Evolutionary conservation across 805 yeast genomes (phyloP), one percentile per base, ranked within the genome.

Genomic region (Starmerella tilneyi): DNA sequence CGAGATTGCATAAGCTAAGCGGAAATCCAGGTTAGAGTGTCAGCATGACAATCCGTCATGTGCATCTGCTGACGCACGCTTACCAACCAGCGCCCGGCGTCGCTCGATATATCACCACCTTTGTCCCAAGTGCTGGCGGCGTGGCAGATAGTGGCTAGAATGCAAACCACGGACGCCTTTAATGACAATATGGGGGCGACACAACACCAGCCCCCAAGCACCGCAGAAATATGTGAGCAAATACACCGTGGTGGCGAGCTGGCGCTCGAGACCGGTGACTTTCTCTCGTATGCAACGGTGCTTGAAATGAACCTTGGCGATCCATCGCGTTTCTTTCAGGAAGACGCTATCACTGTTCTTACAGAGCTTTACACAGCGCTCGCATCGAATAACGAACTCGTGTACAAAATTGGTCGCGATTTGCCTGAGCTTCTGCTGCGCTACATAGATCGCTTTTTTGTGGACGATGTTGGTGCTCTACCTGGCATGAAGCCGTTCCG

Each of bases 361-460:
- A 29, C 39, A 13, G 67, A 64, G 2, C 50, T 54, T 9, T 41
- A 42, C 46, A 45, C 52, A 41, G 58, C 83, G n/a, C 61, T 85
- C 38, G 62, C 58, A 0, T 36, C 58, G 0, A 60, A 81, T 57
- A 66, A 69, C 15, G 71, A 70, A 9, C 62, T 84, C 24, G 67
- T 78, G 0, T 68, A 72, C 35, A 81, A 79, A 53, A 76, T 86
- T 49, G 94, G 94, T 2, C 88, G 96, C 96, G 96, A 88, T 61
- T 59, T 88, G n/a, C 95, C 95, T 1, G 72, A 71, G 26, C 63
- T 83, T 41, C 53, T 88, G 6, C 56, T 84, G 36, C 68, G 69
- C 9, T 82, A 71, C 59, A 59, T 80, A n/a, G 59, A 50, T 30
- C 41, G 38, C 5, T 55, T 50, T 43, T 32, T 35, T 22, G 46